Evolutionary conservation across 306 rosid species (phyloP).

Genomic region (Sindora glabra): DNA sequence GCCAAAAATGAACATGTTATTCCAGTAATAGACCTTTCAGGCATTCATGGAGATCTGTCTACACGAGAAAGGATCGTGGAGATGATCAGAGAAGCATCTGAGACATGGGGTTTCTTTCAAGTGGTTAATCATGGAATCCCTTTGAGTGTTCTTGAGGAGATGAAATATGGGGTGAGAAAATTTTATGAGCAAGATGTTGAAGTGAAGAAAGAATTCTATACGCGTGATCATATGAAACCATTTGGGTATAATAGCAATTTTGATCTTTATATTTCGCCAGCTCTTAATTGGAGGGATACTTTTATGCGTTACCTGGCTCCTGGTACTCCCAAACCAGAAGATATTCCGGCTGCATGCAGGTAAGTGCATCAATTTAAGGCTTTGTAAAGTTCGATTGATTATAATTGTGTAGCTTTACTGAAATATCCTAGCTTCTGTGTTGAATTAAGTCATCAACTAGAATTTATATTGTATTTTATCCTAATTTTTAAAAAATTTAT

Average conservation of each 20-base stretch:
- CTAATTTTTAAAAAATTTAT: too few species aligned
- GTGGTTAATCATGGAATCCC: constrained; percentile 22
- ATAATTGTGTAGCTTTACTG: too few species aligned
- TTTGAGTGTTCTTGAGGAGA: constrained; percentile 3
- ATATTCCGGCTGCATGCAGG: too few species aligned
- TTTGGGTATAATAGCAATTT: constrained; percentile 5
- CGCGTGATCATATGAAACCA: background rate
- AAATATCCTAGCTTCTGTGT: too few species aligned
- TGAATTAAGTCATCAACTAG: too few species aligned
- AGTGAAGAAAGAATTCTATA: constrained; percentile 10
- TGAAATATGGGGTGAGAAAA: constrained; percentile 6
- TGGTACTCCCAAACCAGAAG: constrained; percentile 16
- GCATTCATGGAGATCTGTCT: background rate
- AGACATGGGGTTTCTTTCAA: constrained; percentile 24
- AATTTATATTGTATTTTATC: too few species aligned
- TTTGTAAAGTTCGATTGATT: too few species aligned
- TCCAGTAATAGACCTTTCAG: constrained; percentile 15
- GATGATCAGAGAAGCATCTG: background rate
- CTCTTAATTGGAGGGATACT: constrained; percentile 32
- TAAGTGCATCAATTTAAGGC: too few species aligned
- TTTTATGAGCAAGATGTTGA: constrained; percentile 23
- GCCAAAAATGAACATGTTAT: background rate
- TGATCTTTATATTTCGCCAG: constrained; percentile 1
- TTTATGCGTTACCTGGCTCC: background rate
- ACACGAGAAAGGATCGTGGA: background rate